Evolutionary conservation across 2,329 filamentous ascomycete species (phyloP).

Genomic region (Xylaria digitata): DNA sequence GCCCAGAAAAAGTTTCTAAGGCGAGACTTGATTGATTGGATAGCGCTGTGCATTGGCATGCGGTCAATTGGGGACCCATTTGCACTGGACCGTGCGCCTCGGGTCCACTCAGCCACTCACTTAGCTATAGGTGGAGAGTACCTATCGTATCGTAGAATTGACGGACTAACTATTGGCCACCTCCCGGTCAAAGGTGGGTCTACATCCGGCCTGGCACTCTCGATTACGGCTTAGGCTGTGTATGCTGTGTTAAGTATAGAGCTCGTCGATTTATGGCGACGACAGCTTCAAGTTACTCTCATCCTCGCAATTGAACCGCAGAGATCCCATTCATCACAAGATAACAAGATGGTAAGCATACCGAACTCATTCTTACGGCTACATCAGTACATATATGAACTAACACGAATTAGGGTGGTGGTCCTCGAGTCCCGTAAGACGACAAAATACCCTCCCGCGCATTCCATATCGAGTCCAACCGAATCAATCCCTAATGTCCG

Average conservation of each 20-base stretch:
- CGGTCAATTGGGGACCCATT: slow-evolving; percentile 14
- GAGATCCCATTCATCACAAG: slow-evolving; percentile 44
- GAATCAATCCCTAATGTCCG: slow-evolving; percentile 32
- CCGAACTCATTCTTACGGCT: background rate
- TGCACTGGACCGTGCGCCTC: slow-evolving; percentile 27
- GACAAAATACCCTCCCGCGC: slow-evolving; percentile 27
- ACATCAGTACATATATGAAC: slow-evolving; percentile 38
- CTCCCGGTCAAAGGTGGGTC: slow-evolving; percentile 28
- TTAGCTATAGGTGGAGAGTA: background rate
- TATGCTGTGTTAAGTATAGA: slow-evolving; percentile 1
- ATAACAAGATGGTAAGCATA: slow-evolving; percentile 67
- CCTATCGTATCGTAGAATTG: background rate
- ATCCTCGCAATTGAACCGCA: slow-evolving; percentile 45
- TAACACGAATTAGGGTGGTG: slow-evolving; percentile 74
- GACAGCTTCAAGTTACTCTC: slow-evolving; percentile 27
- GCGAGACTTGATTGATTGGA: slow-evolving; percentile 18
- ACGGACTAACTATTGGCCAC: slow-evolving; percentile 42
- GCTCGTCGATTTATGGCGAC: slow-evolving; percentile 29
- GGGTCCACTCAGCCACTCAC: slow-evolving; percentile 4
- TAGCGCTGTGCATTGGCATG: slow-evolving; percentile 30
- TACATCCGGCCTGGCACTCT: slow-evolving; percentile 23
- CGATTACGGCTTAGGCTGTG: slow-evolving; percentile 5
- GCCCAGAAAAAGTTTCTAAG: slow-evolving; percentile 49
- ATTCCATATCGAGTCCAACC: slow-evolving; percentile 18
- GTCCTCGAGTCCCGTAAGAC: slow-evolving; percentile 71